Evolutionary conservation across 495 filamentous ascomycete species (phyloP).

Genomic region (Tuber microsphaerosporum): DNA sequence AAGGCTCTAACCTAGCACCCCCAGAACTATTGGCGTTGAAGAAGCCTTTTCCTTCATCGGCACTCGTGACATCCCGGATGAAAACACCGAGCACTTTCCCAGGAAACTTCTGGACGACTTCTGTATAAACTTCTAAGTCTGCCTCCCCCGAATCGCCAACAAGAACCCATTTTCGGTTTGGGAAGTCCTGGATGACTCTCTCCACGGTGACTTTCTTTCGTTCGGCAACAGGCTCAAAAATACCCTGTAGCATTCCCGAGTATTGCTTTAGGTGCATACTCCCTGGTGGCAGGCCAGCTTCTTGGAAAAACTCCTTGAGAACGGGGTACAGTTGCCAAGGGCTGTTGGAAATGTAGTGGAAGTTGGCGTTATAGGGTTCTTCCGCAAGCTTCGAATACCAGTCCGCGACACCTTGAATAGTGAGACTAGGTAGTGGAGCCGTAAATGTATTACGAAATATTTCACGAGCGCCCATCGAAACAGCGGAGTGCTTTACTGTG

Average conservation of each 20-base stretch:
- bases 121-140: slow-evolving; percentile 94
- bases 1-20: too few relatives aligned
- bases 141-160: slow-evolving; percentile 95
- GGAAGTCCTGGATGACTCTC: slow-evolving; percentile 80
- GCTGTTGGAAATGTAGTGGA: slow-evolving; percentile 69
- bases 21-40: slow-evolving; percentile 12
- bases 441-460: slow-evolving; percentile 95
- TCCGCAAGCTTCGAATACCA: slow-evolving; percentile 71
- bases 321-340: slow-evolving; percentile 84
- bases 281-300: slow-evolving; percentile 70
- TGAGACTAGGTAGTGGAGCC: slow-evolving; percentile 71
- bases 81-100: slow-evolving; percentile 77
- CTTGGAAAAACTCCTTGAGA: slow-evolving; percentile 70
- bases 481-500: slow-evolving; percentile 92
- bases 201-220: slow-evolving; percentile 83
- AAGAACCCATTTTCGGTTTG: slow-evolving; percentile 77
- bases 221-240: slow-evolving; percentile 95
- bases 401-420: slow-evolving; percentile 73
- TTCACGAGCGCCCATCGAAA: slow-evolving; percentile 75
- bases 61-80: slow-evolving; percentile 82
- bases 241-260: slow-evolving; percentile 88
- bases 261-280: slow-evolving; percentile 95
- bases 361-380: slow-evolving; percentile 30
- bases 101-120: slow-evolving; percentile 75
- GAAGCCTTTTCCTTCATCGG: slow-evolving; percentile 17